Evolutionary conservation across 2,329 filamentous ascomycete species (phyloP).

Genomic region (Hysterium pulicare): DNA sequence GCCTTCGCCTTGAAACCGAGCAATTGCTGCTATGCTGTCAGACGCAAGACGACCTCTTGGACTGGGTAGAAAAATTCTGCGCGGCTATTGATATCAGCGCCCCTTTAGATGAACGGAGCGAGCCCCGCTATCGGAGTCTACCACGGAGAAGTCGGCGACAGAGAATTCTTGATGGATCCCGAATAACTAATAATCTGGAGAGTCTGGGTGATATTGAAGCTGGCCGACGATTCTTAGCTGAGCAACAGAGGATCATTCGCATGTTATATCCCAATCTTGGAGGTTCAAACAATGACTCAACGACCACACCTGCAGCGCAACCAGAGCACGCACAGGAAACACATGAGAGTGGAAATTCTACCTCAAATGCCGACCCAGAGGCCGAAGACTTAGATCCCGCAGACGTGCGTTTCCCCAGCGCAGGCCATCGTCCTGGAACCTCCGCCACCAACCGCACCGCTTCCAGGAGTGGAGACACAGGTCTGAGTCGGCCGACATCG

Average conservation of each 20-base stretch:
- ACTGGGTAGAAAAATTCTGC: constrained; percentile 64
- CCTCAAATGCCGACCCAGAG: constrained; percentile 22
- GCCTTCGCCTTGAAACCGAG: constrained; percentile 69
- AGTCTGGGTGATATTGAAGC: constrained; percentile 25
- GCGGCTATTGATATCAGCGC: constrained; percentile 71
- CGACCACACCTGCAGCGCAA: background rate
- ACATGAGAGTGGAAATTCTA: constrained; percentile 5
- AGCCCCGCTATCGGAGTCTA: constrained; percentile 45
- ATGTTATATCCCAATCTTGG: constrained; percentile 46
- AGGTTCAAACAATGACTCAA: constrained; percentile 1
- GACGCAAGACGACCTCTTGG: constrained; percentile 62
- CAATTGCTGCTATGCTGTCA: constrained; percentile 69
- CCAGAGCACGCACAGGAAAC: constrained; percentile 10
- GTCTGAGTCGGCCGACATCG: background rate
- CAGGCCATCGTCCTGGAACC: constrained; percentile 9
- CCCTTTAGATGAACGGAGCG: constrained; percentile 64
- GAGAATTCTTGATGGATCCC: constrained; percentile 30
- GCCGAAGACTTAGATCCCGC: constrained; percentile 37
- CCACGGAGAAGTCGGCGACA: constrained; percentile 42
- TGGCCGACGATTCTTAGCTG: constrained; percentile 41
- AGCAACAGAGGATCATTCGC: constrained; percentile 49
- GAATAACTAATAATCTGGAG: constrained; percentile 31
- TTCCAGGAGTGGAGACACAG: constrained; percentile 18
- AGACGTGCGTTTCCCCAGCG: constrained; percentile 33
- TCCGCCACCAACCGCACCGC: constrained; percentile 12